phyloP scores from a whole-genome alignment of 1,284 basidiomycete genomes.

The Rhodotorula sp. region DNA sequence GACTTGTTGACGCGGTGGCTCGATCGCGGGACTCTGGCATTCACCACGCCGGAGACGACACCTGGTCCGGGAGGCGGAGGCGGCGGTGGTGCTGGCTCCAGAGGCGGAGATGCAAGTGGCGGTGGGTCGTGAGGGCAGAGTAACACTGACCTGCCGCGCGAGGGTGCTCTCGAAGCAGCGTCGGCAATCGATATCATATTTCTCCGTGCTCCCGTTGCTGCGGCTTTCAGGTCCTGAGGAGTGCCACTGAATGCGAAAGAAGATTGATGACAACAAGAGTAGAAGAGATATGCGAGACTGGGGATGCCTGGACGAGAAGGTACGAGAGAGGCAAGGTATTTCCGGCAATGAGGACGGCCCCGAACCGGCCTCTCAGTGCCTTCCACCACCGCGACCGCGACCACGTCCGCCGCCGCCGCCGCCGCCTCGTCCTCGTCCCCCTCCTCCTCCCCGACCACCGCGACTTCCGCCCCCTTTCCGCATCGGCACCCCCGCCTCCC shows the following conservation, averaged over 20 bases:
- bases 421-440: not conserved
- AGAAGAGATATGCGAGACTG: not conserved
- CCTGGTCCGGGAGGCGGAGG: not conserved
- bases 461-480: not conserved
- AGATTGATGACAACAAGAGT: not conserved
- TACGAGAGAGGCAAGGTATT: not conserved
- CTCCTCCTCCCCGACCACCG: not conserved
- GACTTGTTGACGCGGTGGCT: slow-evolving; percentile 31
- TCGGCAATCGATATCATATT: too few species aligned
- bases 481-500: slow-evolving; percentile 73
- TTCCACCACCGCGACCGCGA: not conserved
- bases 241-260: not conserved
- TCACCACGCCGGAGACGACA: not conserved
- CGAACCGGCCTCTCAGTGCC: not conserved
- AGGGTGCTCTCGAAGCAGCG: too few species aligned
- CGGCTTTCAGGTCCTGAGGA: too few species aligned
- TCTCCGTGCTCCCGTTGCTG: too few species aligned
- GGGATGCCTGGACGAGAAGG: not conserved
- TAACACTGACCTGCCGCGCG: too few species aligned
- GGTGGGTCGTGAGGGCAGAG: too few species aligned
- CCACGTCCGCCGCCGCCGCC: not conserved
- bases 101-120: too few species aligned
- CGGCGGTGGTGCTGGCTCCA: too few species aligned
- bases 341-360: too few species aligned
- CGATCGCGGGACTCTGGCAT: slow-evolving; percentile 11